A percentile compares a stretch with the other conserved stretches of the same genome.
Evolutionary conservation across 75 land plant genomes (phyloP).

Genomic region (Pinus albicaulis): DNA sequence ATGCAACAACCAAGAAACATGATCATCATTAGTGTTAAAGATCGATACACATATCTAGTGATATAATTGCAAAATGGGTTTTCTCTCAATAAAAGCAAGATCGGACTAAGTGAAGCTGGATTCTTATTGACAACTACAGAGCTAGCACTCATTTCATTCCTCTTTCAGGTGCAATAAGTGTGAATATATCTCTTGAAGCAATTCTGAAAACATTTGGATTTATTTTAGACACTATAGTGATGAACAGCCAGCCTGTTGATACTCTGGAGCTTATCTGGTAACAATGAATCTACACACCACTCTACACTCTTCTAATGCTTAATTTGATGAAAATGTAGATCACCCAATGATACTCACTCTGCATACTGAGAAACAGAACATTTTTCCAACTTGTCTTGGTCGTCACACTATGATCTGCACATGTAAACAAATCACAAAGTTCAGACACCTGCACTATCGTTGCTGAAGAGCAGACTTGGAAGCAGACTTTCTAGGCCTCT

Average conservation of each 20-base stretch:
- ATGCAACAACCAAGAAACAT: not conserved
- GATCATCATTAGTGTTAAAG: not conserved
- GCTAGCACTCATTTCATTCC: not conserved
- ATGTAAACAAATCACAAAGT: not conserved
- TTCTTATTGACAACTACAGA: not conserved
- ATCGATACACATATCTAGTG: not conserved
- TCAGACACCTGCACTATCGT: not conserved
- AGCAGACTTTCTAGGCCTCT: not conserved
- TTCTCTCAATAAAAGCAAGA: not conserved
- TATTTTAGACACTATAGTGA: not conserved
- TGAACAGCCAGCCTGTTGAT: not conserved
- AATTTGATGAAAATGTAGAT: not conserved
- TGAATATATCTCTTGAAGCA: not conserved
- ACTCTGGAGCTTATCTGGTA: not conserved
- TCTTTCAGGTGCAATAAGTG: not conserved
- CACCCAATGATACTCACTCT: not conserved
- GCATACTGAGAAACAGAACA: not conserved
- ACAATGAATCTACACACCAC: not conserved
- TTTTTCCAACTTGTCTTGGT: not conserved
- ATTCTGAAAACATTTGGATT: not conserved
- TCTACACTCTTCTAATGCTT: not conserved
- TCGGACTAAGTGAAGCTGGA: not conserved
- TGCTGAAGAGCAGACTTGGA: not conserved
- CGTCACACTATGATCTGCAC: not conserved
- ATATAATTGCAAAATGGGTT: not conserved